phyloP scores from a whole-genome alignment of 2,329 filamentous ascomycete genomes.

The Aspergillus fructus region DNA sequence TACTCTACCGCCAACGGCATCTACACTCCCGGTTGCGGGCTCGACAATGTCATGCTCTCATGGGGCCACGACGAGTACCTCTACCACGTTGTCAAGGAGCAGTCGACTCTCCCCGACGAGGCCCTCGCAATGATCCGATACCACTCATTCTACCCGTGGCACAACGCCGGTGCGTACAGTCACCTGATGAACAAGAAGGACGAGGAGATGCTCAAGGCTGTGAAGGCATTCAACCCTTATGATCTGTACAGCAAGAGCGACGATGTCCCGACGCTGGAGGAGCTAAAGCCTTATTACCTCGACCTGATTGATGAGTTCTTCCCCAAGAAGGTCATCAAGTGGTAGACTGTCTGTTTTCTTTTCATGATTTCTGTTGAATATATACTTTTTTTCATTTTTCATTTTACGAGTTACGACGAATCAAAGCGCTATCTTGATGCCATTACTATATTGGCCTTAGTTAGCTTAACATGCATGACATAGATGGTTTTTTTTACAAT shows the following conservation, averaged over 20 bases:
- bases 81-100: constrained; percentile 82
- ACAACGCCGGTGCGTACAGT: constrained; percentile 74
- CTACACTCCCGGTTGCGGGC: constrained; percentile 73
- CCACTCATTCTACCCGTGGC: constrained; percentile 93
- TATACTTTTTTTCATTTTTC: not conserved
- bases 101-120: constrained; percentile 75
- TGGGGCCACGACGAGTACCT: constrained; percentile 65
- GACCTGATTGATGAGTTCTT: constrained; percentile 75
- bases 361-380: not conserved
- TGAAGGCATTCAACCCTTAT: constrained; percentile 86
- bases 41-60: constrained; percentile 84
- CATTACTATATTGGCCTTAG: not conserved
- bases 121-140: constrained; percentile 90
- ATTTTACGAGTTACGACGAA: constrained; percentile 7
- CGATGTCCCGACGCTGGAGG: constrained; percentile 70
- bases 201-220: constrained; percentile 73
- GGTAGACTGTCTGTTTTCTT: constrained; percentile 50
- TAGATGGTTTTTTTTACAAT: not conserved
- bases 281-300: constrained; percentile 76
- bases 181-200: constrained; percentile 85
- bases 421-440: not conserved
- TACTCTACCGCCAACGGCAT: constrained; percentile 78
- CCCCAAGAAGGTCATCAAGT: constrained; percentile 65
- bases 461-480: not conserved
- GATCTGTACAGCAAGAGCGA: constrained; percentile 92